These are phyloP conservation scores for Rhododendron williamsianum DNA, from an alignment of 148 eudicot genomes.

Conservation along the genomic window DNA sequence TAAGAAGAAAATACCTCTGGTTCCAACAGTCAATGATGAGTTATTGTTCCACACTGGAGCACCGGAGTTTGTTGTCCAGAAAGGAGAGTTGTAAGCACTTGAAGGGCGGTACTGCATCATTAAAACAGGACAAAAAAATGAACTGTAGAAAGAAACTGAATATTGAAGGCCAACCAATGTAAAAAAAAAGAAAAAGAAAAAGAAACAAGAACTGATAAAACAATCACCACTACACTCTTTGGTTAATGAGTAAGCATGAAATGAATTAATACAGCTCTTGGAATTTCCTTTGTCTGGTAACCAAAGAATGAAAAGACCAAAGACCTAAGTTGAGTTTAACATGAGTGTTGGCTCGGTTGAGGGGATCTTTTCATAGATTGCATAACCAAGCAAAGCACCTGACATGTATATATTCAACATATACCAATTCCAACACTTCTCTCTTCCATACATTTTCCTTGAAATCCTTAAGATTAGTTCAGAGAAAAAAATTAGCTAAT, in stretches of 20 bases:
- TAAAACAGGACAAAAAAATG: neutral
- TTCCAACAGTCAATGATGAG: slow-evolving; percentile 68
- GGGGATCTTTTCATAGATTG: neutral
- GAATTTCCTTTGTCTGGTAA: neutral
- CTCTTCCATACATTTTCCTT: neutral
- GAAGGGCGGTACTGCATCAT: slow-evolving; percentile 63
- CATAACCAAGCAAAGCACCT: neutral
- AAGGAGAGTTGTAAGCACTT: slow-evolving; percentile 58
- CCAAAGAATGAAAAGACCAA: neutral
- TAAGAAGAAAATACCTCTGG: slow-evolving; percentile 40
- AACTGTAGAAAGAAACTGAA: neutral
- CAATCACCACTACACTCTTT: neutral
- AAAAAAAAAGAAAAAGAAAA: too few species aligned
- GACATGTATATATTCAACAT: neutral
- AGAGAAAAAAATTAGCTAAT: neutral
- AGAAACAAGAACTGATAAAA: neutral
- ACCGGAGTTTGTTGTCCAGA: slow-evolving; percentile 72
- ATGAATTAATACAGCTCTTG: neutral
- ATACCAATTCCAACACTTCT: neutral
- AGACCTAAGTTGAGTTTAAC: neutral
- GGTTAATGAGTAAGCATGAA: neutral
- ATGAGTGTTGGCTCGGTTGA: neutral
- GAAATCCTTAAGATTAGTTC: neutral
- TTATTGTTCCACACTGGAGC: slow-evolving; percentile 81
- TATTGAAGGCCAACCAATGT: neutral